Evolutionary conservation across 441 rosid species (phyloP), one percentile per base, ranked within the genome.

Genomic region (Populus hybrid): DNA sequence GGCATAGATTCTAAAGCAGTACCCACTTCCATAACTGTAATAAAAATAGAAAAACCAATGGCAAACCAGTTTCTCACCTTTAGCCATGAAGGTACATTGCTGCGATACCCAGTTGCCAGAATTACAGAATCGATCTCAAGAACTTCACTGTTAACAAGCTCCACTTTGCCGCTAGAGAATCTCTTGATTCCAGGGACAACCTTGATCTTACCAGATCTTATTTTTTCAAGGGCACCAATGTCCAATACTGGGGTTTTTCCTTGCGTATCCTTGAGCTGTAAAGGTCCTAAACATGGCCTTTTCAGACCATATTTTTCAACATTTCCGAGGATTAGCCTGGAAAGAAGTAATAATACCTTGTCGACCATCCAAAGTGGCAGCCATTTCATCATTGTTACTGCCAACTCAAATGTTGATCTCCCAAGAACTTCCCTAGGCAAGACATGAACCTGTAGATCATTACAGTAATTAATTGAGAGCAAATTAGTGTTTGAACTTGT

Each of bases 61-160:
- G 38, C 7, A 68, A 75, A 61, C 20, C 7, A 24, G 12, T 63
- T 65, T 4, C 80, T 84, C 77, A 89, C 97, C 95, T 89, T 83
- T 1, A 95, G 92, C 98, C 99, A 93, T 50, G 93, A 90, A 77
- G 95, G 98, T 21, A 95, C 98, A 70, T 90, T 95, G 92, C 99
- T 92, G 70, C 93, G 84, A 63, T 95, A 95, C 36, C 98, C 98
- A 42, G 99, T 95, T 18, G 98, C 99, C 9, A 93, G 90, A 79
- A 95, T 10, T 7, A 93, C 86, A 1, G 97, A 85, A 74, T 95
- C 98, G 8, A 92, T 83, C 65, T 89, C 88, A 0, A 88, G 88
- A 66, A 26, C 80, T 77, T 84, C 57, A 4, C 98, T 91, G 75
- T 93, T 82, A 1, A 87, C 87, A 28, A 95, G 90, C 87, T 93